Conservation (phyloP, 1,139 yeast genomes). For the Meyerozyma sp. region DNA sequence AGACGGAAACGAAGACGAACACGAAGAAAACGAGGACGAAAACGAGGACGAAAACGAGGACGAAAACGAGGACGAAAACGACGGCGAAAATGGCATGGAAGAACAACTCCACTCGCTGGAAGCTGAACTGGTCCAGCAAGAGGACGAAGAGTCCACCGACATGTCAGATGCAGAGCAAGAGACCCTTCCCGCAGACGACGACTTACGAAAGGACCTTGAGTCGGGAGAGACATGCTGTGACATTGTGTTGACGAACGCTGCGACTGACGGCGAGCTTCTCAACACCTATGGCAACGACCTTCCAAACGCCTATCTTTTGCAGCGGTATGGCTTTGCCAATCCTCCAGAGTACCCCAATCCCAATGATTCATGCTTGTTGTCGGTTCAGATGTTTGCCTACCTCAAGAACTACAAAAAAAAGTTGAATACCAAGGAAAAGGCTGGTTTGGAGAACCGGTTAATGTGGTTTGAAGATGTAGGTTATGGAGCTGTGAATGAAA, state of each 20-base stretch:
- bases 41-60: slow-evolving; percentile 3
- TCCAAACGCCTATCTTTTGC: slow-evolving; percentile 58
- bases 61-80: slow-evolving; percentile 1
- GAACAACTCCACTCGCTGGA: neutral
- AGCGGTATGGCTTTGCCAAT: slow-evolving; percentile 69
- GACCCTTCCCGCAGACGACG: slow-evolving; percentile 18
- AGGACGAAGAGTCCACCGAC: slow-evolving; percentile 16
- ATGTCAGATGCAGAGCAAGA: slow-evolving; percentile 19
- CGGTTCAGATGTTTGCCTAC: slow-evolving; percentile 44
- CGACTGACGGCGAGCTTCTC: slow-evolving; percentile 55
- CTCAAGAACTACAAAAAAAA: slow-evolving; percentile 25
- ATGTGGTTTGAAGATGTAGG: slow-evolving; percentile 64
- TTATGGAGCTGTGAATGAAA: slow-evolving; percentile 36
- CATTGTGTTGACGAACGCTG: slow-evolving; percentile 37
- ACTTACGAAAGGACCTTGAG: slow-evolving; percentile 25
- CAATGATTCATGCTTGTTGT: slow-evolving; percentile 54
- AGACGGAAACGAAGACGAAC: slow-evolving; percentile 8
- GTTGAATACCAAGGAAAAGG: slow-evolving; percentile 17
- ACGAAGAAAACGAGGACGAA: slow-evolving; percentile 11
- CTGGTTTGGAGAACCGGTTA: slow-evolving; percentile 39
- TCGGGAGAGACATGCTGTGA: slow-evolving; percentile 51
- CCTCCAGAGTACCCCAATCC: slow-evolving; percentile 38
- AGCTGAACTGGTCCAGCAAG: slow-evolving; percentile 11
- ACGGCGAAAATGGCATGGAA: neutral
- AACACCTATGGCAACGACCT: slow-evolving; percentile 72